Percentiles rank a stretch among this genome's conserved stretches.
phyloP scores from a whole-genome alignment of 768 basidiomycete species.

The Trametes cinnabarina region DNA sequence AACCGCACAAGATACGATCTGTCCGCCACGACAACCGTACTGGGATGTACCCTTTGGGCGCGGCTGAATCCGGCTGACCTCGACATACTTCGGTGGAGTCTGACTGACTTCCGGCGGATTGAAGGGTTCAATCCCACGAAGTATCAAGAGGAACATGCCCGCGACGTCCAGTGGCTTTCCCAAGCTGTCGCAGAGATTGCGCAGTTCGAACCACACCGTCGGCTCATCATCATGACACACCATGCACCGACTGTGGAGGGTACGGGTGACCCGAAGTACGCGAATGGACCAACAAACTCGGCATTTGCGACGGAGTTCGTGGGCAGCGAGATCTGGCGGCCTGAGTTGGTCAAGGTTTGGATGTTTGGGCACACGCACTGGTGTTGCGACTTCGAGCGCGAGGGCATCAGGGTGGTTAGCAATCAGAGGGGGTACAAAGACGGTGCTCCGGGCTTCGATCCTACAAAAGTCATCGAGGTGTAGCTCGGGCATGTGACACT shows the following conservation, averaged over 20 bases:
- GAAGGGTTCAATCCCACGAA: constrained; percentile 24
- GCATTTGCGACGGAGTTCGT: constrained; percentile 36
- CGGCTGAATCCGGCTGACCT: constrained; percentile 29
- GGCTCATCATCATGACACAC: constrained; percentile 39
- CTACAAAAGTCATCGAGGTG: constrained; percentile 7
- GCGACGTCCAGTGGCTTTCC: constrained; percentile 37
- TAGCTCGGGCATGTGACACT: too few relatives aligned
- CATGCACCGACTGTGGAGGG: constrained; percentile 39
- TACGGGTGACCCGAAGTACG: constrained; percentile 33
- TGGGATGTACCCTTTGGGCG: constrained; percentile 43
- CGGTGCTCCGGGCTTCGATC: constrained; percentile 4
- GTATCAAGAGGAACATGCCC: constrained; percentile 27
- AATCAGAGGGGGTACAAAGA: constrained; percentile 35
- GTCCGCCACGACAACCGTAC: constrained; percentile 33
- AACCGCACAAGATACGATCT: constrained; percentile 36
- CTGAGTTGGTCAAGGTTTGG: constrained; percentile 33
- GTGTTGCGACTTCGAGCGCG: constrained; percentile 35
- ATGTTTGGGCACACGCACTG: constrained; percentile 44
- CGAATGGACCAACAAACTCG: constrained; percentile 25
- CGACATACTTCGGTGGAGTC: constrained; percentile 27
- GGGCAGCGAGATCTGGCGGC: constrained; percentile 28
- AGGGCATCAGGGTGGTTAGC: constrained; percentile 34
- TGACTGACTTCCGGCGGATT: constrained; percentile 38
- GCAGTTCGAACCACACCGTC: constrained; percentile 29
- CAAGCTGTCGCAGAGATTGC: constrained; percentile 25